These are phyloP conservation scores for Lenwebbia sp. DNA, from an alignment of 345 rosid species.

Conservation along the genomic window DNA sequence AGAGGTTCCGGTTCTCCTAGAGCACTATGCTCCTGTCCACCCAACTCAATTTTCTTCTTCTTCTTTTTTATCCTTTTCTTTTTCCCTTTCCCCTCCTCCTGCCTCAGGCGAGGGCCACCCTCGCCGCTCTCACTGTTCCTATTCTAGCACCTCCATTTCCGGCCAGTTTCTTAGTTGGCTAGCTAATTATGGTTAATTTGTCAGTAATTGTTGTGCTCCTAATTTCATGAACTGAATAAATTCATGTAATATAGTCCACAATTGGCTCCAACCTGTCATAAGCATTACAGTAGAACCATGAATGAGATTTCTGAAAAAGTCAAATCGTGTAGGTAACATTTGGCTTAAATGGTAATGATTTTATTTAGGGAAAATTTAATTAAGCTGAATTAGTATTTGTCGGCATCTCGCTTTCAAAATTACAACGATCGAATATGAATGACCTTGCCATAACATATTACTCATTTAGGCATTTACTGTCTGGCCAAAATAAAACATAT, in stretches of 20 bases:
- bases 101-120: too few relatives aligned
- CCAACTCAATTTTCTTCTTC: not conserved
- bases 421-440: not conserved
- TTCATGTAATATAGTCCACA: not conserved
- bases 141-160: not conserved
- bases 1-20: not conserved
- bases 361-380: not conserved
- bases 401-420: not conserved
- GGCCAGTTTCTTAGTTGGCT: not conserved
- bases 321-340: not conserved
- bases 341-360: not conserved
- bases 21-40: rapidly evolving
- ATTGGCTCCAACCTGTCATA: not conserved
- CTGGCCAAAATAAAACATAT: too few relatives aligned
- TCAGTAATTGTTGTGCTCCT: not conserved
- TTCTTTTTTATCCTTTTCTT: too few relatives aligned
- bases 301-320: not conserved
- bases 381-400: not conserved
- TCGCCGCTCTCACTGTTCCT: too few relatives aligned
- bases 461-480: not conserved
- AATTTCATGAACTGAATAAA: not conserved
- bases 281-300: not conserved
- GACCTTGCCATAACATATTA: not conserved
- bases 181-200: not conserved
- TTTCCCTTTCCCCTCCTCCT: too few relatives aligned